These are phyloP conservation scores for Yamadazyma akitaensis DNA, from an alignment of 805 yeast genomes.

Conservation along the genomic window DNA sequence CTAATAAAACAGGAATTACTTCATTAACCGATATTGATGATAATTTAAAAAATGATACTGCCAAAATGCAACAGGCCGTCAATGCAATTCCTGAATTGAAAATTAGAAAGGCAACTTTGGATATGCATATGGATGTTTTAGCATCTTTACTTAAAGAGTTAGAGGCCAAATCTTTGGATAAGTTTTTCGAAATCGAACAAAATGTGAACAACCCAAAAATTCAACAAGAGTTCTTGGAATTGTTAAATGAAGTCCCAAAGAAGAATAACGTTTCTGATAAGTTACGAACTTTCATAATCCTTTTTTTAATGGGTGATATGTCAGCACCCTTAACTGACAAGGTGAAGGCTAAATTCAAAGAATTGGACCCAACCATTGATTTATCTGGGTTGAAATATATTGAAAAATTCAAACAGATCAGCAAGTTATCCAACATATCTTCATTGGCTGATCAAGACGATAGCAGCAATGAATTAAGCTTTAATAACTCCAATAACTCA, in stretches of 20 bases:
- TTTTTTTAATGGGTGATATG: conserved; percentile 55
- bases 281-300: conserved; percentile 82
- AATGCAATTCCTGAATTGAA: conserved; percentile 91
- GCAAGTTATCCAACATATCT: conserved; percentile 21
- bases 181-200: conserved; percentile 93
- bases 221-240: conserved; percentile 56
- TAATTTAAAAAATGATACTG: conserved; percentile 41
- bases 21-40: conserved; percentile 73
- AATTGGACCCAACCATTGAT: conserved; percentile 50
- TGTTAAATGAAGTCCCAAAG: conserved; percentile 49
- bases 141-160: conserved; percentile 79
- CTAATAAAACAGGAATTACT: conserved; percentile 68
- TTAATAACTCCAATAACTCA: conserved; percentile 34
- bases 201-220: conserved; percentile 60
- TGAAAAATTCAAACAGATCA: conserved; percentile 70
- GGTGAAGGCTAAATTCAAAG: conserved; percentile 59
- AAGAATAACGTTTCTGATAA: conserved; percentile 71
- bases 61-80: conserved; percentile 78
- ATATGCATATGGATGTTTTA: conserved; percentile 95
- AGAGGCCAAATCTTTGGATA: conserved; percentile 83
- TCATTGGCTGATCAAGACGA: conserved; percentile 18
- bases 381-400: conserved; percentile 67
- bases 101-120: conserved; percentile 80
- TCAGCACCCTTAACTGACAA: conserved; percentile 39
- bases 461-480: conserved; percentile 10